A percentile compares a stretch with the other conserved stretches of the same genome.
Conservation (phyloP, 805 yeast species). For the Ogataea nitratoaversa region DNA sequence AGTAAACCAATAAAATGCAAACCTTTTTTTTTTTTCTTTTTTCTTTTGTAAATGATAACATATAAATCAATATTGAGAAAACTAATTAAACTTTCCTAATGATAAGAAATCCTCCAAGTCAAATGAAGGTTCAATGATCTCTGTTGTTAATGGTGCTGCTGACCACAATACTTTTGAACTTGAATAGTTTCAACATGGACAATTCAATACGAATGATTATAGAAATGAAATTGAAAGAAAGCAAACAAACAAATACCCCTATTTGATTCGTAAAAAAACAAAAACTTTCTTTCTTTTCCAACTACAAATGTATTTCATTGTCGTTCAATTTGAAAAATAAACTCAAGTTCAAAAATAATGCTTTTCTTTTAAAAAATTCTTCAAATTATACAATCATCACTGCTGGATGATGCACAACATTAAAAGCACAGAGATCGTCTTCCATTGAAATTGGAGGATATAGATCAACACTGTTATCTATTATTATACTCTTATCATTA, state of each 20-base stretch:
- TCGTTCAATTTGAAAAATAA: not conserved
- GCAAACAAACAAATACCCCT: conserved; percentile 21
- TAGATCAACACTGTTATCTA: conserved; percentile 12
- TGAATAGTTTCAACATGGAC: too few relatives aligned
- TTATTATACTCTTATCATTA: not conserved
- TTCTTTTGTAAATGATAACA: not conserved
- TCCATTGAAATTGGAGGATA: conserved; percentile 19
- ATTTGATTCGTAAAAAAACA: conserved; percentile 1
- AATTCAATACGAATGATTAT: too few relatives aligned
- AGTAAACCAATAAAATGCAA: conserved; percentile 3
- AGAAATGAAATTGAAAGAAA: conserved; percentile 5
- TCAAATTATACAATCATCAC: conserved; percentile 26
- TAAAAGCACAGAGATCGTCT: conserved; percentile 29
- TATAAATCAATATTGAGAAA: conserved; percentile 1
- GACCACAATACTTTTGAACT: too few relatives aligned
- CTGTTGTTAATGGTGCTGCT: conserved; percentile 38
- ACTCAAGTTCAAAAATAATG: not conserved
- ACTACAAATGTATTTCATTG: not conserved
- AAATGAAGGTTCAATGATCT: conserved; percentile 24
- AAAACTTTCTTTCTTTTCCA: not conserved
- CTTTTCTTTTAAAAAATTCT: conserved; percentile 6
- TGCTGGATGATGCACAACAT: conserved; percentile 40
- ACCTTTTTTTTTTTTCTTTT: not conserved
- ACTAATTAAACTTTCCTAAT: conserved; percentile 1
- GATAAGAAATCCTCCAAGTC: conserved; percentile 30